phyloP scores from a whole-genome alignment of 1,284 basidiomycete species.

The Pterula multifida region DNA sequence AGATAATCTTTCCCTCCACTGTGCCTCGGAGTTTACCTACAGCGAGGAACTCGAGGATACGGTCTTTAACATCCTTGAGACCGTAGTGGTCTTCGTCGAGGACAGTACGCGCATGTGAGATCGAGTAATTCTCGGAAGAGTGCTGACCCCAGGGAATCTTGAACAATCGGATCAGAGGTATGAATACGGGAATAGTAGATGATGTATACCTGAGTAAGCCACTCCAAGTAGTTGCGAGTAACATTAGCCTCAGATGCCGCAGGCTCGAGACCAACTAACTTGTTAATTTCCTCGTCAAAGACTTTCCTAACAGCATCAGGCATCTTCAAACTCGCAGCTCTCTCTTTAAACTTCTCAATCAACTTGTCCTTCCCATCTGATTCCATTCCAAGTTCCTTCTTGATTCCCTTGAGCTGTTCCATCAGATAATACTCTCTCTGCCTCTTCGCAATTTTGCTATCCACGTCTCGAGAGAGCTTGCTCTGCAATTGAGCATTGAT shows the following conservation, averaged over 20 bases:
- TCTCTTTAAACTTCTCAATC: constrained; percentile 92
- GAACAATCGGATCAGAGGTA: constrained; percentile 4
- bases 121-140: constrained; percentile 89
- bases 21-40: constrained; percentile 94
- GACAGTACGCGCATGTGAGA: constrained; percentile 74
- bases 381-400: constrained; percentile 97
- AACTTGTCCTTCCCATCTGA: constrained; percentile 97
- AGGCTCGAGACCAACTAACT: constrained; percentile 86
- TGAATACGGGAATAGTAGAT: constrained; percentile 1
- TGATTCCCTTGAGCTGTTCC: constrained; percentile 98
- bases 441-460: constrained; percentile 93
- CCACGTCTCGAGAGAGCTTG: constrained; percentile 91
- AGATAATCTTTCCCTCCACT: constrained; percentile 98
- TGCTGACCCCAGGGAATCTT: constrained; percentile 95
- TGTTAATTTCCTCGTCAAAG: constrained; percentile 94
- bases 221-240: constrained; percentile 93
- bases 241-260: constrained; percentile 92
- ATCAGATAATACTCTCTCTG: constrained; percentile 97
- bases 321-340: constrained; percentile 83
- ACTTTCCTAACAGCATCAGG: constrained; percentile 88
- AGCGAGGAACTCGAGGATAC: constrained; percentile 96
- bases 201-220: constrained; percentile 73
- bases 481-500: constrained; percentile 95
- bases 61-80: constrained; percentile 90
- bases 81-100: constrained; percentile 97